These are phyloP conservation scores for Apiospora kogelbergensis DNA, from an alignment of 2,329 filamentous ascomycete genomes.

Conservation along the genomic window DNA sequence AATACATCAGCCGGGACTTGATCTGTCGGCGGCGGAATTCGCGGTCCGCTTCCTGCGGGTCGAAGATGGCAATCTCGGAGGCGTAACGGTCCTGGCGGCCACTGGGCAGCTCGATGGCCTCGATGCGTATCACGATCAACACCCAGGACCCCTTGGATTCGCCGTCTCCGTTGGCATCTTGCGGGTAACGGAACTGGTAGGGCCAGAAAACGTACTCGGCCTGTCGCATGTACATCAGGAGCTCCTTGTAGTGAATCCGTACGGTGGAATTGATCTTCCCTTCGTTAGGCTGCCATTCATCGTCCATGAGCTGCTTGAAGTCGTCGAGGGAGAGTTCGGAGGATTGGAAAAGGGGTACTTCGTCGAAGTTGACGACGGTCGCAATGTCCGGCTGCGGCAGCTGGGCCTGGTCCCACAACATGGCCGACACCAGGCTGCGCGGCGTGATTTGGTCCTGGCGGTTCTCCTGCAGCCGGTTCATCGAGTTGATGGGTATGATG, in stretches of 20 bases:
- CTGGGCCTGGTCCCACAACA: constrained; percentile 10
- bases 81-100: not conserved
- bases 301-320: too few species aligned
- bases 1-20: not conserved
- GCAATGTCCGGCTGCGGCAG: constrained; percentile 1
- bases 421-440: constrained; percentile 7
- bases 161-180: not conserved
- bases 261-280: too few species aligned
- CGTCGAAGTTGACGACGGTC: constrained; percentile 8
- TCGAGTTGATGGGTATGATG: not conserved
- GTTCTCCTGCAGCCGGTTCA: constrained; percentile 10
- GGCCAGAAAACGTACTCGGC: constrained; percentile 14
- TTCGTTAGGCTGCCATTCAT: not conserved
- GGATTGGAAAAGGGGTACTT: not conserved
- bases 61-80: constrained; percentile 8
- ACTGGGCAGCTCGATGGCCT: not conserved
- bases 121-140: constrained; percentile 6
- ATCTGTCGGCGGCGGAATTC: not conserved
- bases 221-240: constrained; percentile 7
- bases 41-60: not conserved
- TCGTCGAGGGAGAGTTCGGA: too few species aligned
- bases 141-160: not conserved
- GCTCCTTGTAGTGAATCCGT: not conserved
- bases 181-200: constrained; percentile 7
- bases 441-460: not conserved